A percentile compares a stretch with the other conserved stretches of the same genome.
Conservation (phyloP, 345 rosid species). For the Syzygium aqueum region DNA sequence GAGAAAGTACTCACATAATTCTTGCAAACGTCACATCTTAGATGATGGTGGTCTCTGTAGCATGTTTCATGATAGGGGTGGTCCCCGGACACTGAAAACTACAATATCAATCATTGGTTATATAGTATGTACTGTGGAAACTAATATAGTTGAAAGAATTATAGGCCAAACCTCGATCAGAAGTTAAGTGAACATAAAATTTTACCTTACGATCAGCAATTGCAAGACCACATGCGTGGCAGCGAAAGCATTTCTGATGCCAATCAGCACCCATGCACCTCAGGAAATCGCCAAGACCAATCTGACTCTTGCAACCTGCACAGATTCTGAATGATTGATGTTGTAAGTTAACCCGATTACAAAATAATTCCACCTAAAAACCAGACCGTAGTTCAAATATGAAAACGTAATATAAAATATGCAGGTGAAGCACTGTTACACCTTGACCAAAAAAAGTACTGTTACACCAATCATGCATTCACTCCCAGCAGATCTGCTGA, state of each 20-base stretch:
- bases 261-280: slow-evolving; percentile 29
- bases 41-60: slow-evolving; percentile 66
- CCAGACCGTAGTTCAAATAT: neutral
- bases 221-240: slow-evolving; percentile 21
- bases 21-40: slow-evolving; percentile 78
- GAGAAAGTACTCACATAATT: slow-evolving; percentile 50
- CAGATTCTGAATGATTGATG: slow-evolving; percentile 16
- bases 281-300: slow-evolving; percentile 23
- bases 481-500: neutral
- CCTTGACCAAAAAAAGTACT: neutral
- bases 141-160: neutral
- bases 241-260: slow-evolving; percentile 35
- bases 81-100: slow-evolving; percentile 9
- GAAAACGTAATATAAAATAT: neutral
- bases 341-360: neutral
- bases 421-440: neutral
- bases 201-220: slow-evolving; percentile 52
- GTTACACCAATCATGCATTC: neutral
- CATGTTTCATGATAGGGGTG: slow-evolving; percentile 70
- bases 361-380: neutral
- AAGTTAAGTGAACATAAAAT: neutral
- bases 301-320: slow-evolving; percentile 27
- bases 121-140: neutral
- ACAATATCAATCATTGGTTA: neutral
- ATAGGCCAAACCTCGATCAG: neutral